Evolutionary conservation across 495 filamentous ascomycete species (phyloP), one percentile per base, ranked within the genome.

Genomic region (Neohortaea acidophila): DNA sequence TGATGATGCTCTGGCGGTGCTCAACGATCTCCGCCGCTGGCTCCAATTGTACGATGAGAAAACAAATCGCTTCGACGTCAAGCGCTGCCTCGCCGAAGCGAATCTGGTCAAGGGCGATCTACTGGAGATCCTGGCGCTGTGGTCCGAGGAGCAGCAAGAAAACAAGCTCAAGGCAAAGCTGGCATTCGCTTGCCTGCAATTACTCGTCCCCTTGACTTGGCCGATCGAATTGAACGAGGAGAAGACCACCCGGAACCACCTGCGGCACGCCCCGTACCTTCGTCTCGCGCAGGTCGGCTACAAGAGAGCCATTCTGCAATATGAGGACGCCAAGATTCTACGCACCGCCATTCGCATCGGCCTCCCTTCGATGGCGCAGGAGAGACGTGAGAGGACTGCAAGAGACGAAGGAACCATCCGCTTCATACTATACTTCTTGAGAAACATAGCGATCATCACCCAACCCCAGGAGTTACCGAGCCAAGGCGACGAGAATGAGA

Each of bases 141-240:
- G 84, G 84, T 70, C 77, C 36, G 67, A 73, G 11, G 59, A 63
- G 15, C 72, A 69, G 26, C 73, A 70, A 46, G 75, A 77, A 20
- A 74, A 75, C 60, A 75, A 73, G 44, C 65, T 77, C 53, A 81
- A 79, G 59, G 81, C 73, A 36, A 81, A 81, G 56, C 69, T 89
- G 42, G 79, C 84, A 15, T 59, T 94, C 46, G 81, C 84, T 36
- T 93, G 84, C 55, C 66, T 94, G 59, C 87, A 96, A 56, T 64
- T 99, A 34, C 72, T 99, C 45, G 84, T 93, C 1, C 86, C 87
- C 21, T 65, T 99, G 50, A 99, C 89, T 20, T 96, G 87, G 87
- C 86, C 86, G 8, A 64, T 89, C 42, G 84, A 94, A 47, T 75
- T 79, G 45, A 72, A 86, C 45, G 63, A 66, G 32, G 65, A 68